A percentile compares a stretch with the other conserved stretches of the same genome.
Evolutionary conservation across 1,284 basidiomycete species (phyloP).

Genomic region (Pseudozyma hubeiensis): DNA sequence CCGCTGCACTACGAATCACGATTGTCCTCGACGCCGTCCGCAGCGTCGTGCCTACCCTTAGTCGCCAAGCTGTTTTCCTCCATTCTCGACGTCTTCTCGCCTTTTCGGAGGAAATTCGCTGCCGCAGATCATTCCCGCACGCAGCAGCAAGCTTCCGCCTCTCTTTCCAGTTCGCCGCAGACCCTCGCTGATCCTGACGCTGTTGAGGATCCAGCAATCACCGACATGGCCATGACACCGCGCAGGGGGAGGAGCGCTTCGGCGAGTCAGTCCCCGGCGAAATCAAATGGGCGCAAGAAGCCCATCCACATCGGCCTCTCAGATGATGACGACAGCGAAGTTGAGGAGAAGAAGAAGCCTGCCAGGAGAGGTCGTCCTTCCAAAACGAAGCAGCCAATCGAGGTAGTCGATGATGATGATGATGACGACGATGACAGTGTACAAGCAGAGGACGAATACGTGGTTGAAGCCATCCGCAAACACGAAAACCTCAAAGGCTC

Average conservation of each 20-base stretch:
- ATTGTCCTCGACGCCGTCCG: not conserved
- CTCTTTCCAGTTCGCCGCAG: not conserved
- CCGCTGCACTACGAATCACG: not conserved
- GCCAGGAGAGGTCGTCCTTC: slow-evolving; percentile 3
- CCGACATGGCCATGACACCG: slow-evolving; percentile 20
- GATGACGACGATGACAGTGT: slow-evolving; percentile 20
- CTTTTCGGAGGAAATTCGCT: slow-evolving; percentile 24
- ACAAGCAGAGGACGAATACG: slow-evolving; percentile 37
- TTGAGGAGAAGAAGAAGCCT: slow-evolving; percentile 10
- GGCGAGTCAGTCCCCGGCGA: slow-evolving; percentile 23
- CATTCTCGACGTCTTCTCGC: slow-evolving; percentile 19
- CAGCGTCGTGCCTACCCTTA: not conserved
- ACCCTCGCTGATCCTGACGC: not conserved
- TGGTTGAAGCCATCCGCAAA: slow-evolving; percentile 37
- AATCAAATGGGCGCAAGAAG: slow-evolving; percentile 21
- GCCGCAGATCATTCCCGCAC: slow-evolving; percentile 1
- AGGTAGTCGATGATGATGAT: slow-evolving; percentile 22
- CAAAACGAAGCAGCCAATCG: slow-evolving; percentile 12
- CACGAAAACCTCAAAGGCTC: slow-evolving; percentile 25
- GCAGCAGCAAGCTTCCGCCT: not conserved
- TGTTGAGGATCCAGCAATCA: not conserved
- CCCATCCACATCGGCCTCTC: slow-evolving; percentile 14
- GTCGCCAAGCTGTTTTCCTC: slow-evolving; percentile 30
- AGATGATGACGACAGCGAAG: slow-evolving; percentile 32
- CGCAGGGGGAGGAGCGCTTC: slow-evolving; percentile 28